phyloP scores from a whole-genome alignment of 2,329 filamentous ascomycete genomes.

The Stachybotrys chartarum region DNA sequence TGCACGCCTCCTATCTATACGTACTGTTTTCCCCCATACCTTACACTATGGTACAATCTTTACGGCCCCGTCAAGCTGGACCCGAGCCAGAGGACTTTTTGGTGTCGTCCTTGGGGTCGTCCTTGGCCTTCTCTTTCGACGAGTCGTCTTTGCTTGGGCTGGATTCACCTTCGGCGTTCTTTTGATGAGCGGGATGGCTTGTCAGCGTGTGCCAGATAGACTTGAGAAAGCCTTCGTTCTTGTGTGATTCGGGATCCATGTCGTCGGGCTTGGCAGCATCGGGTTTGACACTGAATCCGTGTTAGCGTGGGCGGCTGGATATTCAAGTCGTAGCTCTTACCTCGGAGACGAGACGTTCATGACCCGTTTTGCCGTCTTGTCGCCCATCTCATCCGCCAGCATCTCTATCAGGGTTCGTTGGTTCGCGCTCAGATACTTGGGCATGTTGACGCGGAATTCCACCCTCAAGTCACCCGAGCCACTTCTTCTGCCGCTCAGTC shows the following conservation, averaged over 20 bases:
- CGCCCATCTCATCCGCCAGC: conserved; percentile 91
- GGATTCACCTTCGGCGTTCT: conserved; percentile 21
- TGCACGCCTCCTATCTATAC: conserved; percentile 20
- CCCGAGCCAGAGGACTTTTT: conserved; percentile 26
- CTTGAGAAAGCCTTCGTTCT: conserved; percentile 86
- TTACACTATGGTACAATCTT: conserved; percentile 9
- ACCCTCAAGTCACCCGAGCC: conserved; percentile 78
- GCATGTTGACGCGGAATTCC: conserved; percentile 92
- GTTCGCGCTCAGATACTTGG: conserved; percentile 86
- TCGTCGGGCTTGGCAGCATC: neutral
- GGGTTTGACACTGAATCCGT: neutral
- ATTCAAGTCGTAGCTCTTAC: conserved; percentile 15
- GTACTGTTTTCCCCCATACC: conserved; percentile 11
- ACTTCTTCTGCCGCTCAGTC: conserved; percentile 60
- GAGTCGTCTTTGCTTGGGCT: conserved; percentile 13
- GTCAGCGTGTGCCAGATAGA: conserved; percentile 88
- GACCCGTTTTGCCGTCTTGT: conserved; percentile 83
- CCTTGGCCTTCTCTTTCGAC: conserved; percentile 13
- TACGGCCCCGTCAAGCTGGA: conserved; percentile 14
- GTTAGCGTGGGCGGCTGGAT: neutral
- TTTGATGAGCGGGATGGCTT: conserved; percentile 57
- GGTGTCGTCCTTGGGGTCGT: conserved; percentile 18
- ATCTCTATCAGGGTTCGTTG: conserved; percentile 92
- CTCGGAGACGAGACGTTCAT: conserved; percentile 62
- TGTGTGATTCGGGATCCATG: conserved; percentile 45